These are phyloP conservation scores for Filosporella fistucella DNA, from an alignment of 495 filamentous ascomycete genomes.

Conservation along the genomic window DNA sequence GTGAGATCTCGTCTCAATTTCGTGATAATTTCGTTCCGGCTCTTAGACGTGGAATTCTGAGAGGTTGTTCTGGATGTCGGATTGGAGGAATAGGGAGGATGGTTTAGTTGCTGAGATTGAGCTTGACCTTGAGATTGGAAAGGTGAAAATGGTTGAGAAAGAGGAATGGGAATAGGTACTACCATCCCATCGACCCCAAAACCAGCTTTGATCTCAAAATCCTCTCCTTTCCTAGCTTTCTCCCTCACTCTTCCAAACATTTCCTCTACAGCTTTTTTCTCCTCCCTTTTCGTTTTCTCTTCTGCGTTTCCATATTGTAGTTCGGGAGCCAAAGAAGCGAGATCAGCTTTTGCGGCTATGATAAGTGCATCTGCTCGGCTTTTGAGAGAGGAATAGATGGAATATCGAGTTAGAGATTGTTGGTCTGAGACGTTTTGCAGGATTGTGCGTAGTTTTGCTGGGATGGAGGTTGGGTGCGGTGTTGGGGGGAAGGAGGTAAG, in stretches of 20 bases:
- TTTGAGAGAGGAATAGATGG: slow-evolving; percentile 36
- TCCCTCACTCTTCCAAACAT: too few species aligned
- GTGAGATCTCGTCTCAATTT: background rate
- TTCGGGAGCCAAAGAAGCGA: slow-evolving; percentile 1
- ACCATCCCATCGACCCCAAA: background rate
- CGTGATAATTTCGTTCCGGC: background rate
- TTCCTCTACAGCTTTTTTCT: too few species aligned
- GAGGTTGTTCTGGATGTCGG: background rate
- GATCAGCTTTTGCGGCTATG: slow-evolving; percentile 11
- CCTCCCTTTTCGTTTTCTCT: background rate
- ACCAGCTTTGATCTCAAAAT: too few species aligned
- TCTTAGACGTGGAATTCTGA: too few species aligned
- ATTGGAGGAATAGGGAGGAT: background rate
- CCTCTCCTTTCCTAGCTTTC: too few species aligned
- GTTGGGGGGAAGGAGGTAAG: slow-evolving; percentile 24
- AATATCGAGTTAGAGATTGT: slow-evolving; percentile 31
- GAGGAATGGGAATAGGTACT: background rate
- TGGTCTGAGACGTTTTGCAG: slow-evolving; percentile 39
- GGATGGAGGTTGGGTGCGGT: slow-evolving; percentile 26
- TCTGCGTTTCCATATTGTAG: background rate
- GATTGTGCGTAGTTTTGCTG: slow-evolving; percentile 28
- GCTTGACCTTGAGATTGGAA: background rate
- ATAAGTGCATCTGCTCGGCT: slow-evolving; percentile 27
- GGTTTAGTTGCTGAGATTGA: background rate
- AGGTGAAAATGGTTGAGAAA: background rate